These are phyloP conservation scores for Amborella trichopoda DNA, from an alignment of 164 flowering plant genomes.

Conservation along the genomic window DNA sequence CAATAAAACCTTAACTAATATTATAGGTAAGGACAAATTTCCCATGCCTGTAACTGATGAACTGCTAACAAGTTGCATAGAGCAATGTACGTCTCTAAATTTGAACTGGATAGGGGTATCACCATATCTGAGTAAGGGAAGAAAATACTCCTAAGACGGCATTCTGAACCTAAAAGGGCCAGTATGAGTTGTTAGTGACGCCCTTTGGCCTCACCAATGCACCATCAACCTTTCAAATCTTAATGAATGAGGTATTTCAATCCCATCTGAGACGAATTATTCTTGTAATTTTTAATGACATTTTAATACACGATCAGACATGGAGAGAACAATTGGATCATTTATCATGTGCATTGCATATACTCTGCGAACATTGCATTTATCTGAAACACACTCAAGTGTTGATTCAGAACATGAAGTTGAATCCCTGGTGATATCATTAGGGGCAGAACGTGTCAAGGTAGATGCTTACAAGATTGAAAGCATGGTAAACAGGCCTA, in stretches of 20 bases:
- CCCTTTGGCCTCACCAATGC: neutral
- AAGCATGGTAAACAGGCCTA: neutral
- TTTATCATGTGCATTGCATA: neutral
- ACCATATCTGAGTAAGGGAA: neutral
- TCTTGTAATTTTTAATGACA: neutral
- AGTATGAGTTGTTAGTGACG: conserved; percentile 1
- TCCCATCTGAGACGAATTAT: neutral
- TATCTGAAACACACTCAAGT: neutral
- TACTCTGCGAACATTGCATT: neutral
- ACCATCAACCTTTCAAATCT: neutral
- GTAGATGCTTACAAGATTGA: too few species aligned
- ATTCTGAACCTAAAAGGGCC: neutral
- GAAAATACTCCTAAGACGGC: neutral
- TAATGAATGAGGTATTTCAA: neutral
- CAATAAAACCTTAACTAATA: neutral
- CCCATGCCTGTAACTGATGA: neutral
- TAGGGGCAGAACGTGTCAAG: neutral
- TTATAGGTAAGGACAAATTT: neutral
- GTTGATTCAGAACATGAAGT: neutral
- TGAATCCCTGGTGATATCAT: neutral
- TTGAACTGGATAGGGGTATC: neutral
- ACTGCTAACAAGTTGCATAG: neutral
- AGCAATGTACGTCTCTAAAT: neutral
- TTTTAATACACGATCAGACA: neutral
- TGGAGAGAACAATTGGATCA: neutral